Percentiles rank a stretch among this genome's conserved stretches.
These are phyloP conservation scores for Stephania yunnanensis DNA, from an alignment of 164 flowering plant species.

Conservation along the genomic window DNA sequence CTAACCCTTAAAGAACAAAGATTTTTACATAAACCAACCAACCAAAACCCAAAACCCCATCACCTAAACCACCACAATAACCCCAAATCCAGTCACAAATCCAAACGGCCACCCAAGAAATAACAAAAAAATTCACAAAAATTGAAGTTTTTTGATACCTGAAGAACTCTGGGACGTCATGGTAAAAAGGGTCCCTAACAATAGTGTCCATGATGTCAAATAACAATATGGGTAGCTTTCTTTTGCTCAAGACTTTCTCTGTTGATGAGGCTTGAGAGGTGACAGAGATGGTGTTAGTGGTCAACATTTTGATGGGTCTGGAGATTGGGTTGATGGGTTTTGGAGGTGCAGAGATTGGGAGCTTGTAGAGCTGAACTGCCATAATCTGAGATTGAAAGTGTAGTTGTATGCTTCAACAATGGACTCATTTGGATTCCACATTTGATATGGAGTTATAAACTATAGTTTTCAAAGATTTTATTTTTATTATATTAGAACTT, in stretches of 20 bases:
- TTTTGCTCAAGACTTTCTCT: neutral
- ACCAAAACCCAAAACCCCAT: neutral
- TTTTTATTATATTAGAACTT: no score
- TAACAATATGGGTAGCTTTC: conserved; percentile 73
- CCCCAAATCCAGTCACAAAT: neutral
- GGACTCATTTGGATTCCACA: no score
- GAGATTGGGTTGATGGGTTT: conserved; percentile 1
- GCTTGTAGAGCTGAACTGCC: conserved; percentile 13
- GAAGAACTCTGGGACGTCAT: conserved; percentile 82
- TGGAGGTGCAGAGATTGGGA: conserved; percentile 6
- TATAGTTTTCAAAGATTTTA: no score
- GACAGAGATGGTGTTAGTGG: neutral
- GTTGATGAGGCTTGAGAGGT: neutral
- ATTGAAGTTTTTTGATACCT: conserved; percentile 12
- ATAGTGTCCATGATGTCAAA: conserved; percentile 92
- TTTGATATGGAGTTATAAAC: no score
- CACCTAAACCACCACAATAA: neutral
- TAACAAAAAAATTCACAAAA: no score
- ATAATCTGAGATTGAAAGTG: neutral
- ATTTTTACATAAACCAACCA: neutral
- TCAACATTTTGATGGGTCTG: conserved; percentile 17
- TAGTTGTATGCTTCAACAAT: no score
- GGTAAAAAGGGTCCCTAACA: conserved; percentile 89
- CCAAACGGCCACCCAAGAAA: neutral
- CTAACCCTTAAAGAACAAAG: neutral